phyloP scores from a whole-genome alignment of 2,329 filamentous ascomycete genomes.

The Bipolaris cookei region DNA sequence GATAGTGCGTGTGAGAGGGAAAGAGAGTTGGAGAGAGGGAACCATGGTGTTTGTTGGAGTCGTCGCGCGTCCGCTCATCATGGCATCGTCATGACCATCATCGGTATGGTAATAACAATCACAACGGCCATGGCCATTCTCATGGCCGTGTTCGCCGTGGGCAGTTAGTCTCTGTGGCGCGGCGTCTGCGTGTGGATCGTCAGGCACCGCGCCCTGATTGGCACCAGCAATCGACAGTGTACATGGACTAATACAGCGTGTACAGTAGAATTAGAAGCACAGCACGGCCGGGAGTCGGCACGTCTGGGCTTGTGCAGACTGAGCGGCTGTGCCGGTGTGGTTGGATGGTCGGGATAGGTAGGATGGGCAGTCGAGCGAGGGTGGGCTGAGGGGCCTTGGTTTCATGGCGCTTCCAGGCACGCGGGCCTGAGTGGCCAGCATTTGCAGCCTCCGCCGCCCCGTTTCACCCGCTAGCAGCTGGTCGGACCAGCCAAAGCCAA shows the following conservation, averaged over 20 bases:
- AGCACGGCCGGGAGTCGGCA: background rate
- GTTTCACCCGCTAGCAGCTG: constrained; percentile 30
- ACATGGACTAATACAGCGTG: no score
- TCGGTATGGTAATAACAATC: background rate
- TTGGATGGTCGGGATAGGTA: no score
- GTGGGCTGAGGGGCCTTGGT: constrained; percentile 21
- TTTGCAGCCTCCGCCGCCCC: constrained; percentile 13
- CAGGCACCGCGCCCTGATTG: background rate
- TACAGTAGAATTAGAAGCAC: no score
- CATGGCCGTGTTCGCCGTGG: background rate
- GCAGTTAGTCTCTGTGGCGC: background rate
- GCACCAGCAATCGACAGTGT: no score
- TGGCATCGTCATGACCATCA: background rate
- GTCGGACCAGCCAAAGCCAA: constrained; percentile 24
- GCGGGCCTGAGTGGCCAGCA: constrained; percentile 27
- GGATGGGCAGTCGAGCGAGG: constrained; percentile 8
- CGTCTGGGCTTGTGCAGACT: background rate
- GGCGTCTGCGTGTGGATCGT: background rate
- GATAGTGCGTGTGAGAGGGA: background rate
- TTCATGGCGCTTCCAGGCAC: constrained; percentile 39
- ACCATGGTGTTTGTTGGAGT: background rate
- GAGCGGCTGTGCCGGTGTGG: no score
- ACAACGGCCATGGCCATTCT: background rate
- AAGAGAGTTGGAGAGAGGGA: background rate
- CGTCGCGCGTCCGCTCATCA: background rate